phyloP scores from a whole-genome alignment of 352 stramenopile species.

The Phytophthora multivora region DNA sequence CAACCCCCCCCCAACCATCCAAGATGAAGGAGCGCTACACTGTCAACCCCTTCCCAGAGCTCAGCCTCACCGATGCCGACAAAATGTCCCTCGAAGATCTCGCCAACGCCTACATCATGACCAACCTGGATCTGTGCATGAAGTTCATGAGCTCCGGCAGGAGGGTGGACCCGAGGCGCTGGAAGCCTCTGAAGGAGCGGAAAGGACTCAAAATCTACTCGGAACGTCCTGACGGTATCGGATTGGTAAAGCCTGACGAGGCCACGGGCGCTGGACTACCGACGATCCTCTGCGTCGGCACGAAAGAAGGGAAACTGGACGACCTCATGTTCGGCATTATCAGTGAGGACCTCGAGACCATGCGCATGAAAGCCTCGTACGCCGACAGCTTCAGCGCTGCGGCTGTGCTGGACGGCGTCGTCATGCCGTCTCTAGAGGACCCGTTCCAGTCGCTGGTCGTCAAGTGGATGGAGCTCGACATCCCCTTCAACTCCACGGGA shows the following conservation, averaged over 20 bases:
- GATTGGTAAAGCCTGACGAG: background rate
- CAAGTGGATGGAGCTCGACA: constrained; percentile 6
- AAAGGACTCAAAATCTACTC: constrained; percentile 12
- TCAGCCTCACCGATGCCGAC: background rate
- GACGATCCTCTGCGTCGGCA: background rate
- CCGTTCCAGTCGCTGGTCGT: constrained; percentile 1
- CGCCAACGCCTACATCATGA: background rate
- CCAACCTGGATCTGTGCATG: constrained; percentile 4
- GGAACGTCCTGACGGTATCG: background rate
- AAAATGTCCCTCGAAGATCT: background rate
- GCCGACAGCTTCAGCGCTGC: constrained; percentile 4
- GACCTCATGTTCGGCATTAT: constrained; percentile 10
- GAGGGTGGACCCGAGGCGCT: constrained; percentile 1
- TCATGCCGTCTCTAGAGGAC: constrained; percentile 3
- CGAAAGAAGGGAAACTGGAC: constrained; percentile 1
- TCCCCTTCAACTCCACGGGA: constrained; percentile 6
- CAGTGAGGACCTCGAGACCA: constrained; percentile 8
- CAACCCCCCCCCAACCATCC: no score
- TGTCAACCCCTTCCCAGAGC: background rate
- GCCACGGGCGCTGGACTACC: background rate
- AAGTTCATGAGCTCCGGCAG: constrained; percentile 3
- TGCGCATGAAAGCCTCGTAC: constrained; percentile 5
- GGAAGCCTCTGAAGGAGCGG: constrained; percentile 7
- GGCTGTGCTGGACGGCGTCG: background rate
- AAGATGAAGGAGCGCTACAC: constrained; percentile 4